Conservation (phyloP, 2,329 filamentous ascomycete genomes). For the Fusarium algeriense region DNA sequence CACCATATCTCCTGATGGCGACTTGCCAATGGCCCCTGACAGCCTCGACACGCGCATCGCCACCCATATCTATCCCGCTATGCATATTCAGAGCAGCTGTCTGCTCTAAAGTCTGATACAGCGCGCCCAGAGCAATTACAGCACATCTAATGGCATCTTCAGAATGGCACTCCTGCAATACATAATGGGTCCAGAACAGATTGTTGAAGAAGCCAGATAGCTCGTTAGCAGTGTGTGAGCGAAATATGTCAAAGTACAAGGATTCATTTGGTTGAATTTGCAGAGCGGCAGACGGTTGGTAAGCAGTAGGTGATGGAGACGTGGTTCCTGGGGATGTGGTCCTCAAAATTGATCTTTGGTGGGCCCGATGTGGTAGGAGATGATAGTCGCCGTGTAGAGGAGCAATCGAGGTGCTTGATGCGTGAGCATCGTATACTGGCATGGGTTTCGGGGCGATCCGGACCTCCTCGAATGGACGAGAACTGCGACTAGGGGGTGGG, state of each 20-base stretch:
- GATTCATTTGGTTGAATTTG: conserved; percentile 65
- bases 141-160: conserved; percentile 73
- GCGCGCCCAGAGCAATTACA: conserved; percentile 73
- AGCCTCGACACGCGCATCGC: conserved; percentile 44
- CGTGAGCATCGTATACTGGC: conserved; percentile 41
- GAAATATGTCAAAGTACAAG: conserved; percentile 73
- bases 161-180: conserved; percentile 72
- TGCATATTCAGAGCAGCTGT: conserved; percentile 62
- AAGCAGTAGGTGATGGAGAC: conserved; percentile 50
- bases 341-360: conserved; percentile 36
- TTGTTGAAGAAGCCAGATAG: conserved; percentile 76
- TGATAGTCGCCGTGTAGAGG: conserved; percentile 44
- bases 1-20: conserved; percentile 70
- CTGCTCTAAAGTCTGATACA: conserved; percentile 75
- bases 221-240: conserved; percentile 70
- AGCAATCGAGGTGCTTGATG: conserved; percentile 18
- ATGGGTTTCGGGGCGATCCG: conserved; percentile 63
- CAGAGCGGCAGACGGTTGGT: conserved; percentile 60
- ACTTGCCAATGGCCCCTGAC: conserved; percentile 68
- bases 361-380: conserved; percentile 51
- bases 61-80: conserved; percentile 14
- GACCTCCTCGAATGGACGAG: conserved; percentile 60
- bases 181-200: conserved; percentile 72
- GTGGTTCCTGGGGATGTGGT: conserved; percentile 43
- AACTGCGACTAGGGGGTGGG: conserved; percentile 65